A percentile compares a stretch with the other conserved stretches of the same genome.
These are phyloP conservation scores for Saraca asoca DNA, from an alignment of 331 rosid species.

Conservation along the genomic window DNA sequence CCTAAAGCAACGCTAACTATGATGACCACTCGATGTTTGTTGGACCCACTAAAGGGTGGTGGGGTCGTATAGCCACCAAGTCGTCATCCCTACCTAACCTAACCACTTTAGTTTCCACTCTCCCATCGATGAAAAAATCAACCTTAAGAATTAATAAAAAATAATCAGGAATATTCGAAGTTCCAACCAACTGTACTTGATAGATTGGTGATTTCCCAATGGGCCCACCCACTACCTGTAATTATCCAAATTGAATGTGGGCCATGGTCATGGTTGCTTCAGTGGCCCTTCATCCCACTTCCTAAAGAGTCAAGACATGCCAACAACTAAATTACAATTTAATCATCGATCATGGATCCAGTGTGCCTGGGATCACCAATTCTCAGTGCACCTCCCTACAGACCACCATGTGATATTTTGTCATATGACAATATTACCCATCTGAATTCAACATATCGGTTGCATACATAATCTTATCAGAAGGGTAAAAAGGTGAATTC, in stretches of 20 bases:
- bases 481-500: too few relatives aligned
- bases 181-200: background rate
- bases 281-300: background rate
- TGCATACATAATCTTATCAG: too few relatives aligned
- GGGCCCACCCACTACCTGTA: background rate
- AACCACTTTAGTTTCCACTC: constrained; percentile 36
- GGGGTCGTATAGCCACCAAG: constrained; percentile 42
- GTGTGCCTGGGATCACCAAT: too few relatives aligned
- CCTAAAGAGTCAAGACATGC: too few relatives aligned
- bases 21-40: constrained; percentile 8
- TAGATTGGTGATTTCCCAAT: background rate
- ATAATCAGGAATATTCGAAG: background rate
- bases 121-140: background rate
- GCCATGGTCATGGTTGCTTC: background rate
- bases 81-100: constrained; percentile 65
- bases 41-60: constrained; percentile 44
- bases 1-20: constrained; percentile 24
- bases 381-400: too few relatives aligned
- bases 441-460: too few relatives aligned
- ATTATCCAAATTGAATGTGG: background rate
- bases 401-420: too few relatives aligned
- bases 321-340: too few relatives aligned
- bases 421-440: too few relatives aligned
- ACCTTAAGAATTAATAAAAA: background rate
- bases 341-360: too few relatives aligned